Base-by-base conservation (phyloP, 2,329 filamentous ascomycete genomes). In the Meredithiella fracta region DNA sequence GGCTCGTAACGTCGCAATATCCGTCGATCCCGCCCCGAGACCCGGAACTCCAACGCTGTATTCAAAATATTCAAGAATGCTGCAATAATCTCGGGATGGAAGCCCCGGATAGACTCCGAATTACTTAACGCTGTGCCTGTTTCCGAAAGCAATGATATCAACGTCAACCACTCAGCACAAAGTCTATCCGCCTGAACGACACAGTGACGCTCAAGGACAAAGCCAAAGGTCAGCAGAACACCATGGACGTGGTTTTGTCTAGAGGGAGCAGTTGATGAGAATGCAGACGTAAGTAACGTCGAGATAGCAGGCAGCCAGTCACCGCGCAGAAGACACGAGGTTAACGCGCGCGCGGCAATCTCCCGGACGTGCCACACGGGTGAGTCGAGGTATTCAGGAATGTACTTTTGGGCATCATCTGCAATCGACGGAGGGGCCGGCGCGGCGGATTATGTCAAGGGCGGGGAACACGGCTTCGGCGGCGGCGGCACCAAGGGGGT, bases 281-380 rank as follows among this genome's bases (percentile, higher is more conserved):
- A 57, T 4, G 66, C 65, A 1, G 65, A 61, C 3, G 59, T 60
- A 8, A 76, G 64, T 1, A 76, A 47, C 8, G 26, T 38, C 2
- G 57, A 56, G 31, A 55, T 57, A 22, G 50, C 64, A 8, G 62
- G 62, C 0, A 75, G 64, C 76, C 77, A 80, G 23, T 70, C 66
- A 2, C 72, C 66, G 17, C 73, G 70, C 1, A 81, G 65, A 22
- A 82, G 67, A 59, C 83, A 79, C 0, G 79, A 80, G 63, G 79
- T 81, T 11, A 86, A 71, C 0, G 86, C 86, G 15, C 84, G 75
- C 0, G 86, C 85, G 0, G 86, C 85, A 65, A 90, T 87, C 62
- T 91, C 86, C 52, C 87, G 75, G 5, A 92, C 79, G 64, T 89
- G 85, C 87, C 87, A 92, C 17, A 87, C 77, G 0, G 76, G 76